Percentiles rank a stretch among this genome's conserved stretches.
Evolutionary conservation across 1,139 yeast genomes (phyloP).

Genomic region (Taphrina communis): DNA sequence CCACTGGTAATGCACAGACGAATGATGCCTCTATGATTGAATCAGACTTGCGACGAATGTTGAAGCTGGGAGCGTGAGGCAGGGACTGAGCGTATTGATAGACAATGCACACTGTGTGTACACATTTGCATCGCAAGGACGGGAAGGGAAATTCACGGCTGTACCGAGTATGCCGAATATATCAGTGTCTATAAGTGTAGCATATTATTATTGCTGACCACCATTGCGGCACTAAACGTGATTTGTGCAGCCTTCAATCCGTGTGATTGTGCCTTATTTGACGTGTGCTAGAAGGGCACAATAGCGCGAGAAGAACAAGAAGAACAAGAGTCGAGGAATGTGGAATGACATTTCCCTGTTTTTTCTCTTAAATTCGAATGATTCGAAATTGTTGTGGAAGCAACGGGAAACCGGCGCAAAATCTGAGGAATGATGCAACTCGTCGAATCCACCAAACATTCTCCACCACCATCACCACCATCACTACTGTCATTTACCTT

Average conservation of each 20-base stretch:
- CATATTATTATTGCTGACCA: background rate
- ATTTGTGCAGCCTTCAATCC: too few species aligned
- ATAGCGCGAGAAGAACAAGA: background rate
- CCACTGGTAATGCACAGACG: background rate
- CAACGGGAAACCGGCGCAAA: constrained; percentile 6
- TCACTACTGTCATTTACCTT: too few species aligned
- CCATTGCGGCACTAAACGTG: background rate
- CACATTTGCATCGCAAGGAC: too few species aligned
- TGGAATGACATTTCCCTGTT: background rate
- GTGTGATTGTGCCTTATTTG: background rate
- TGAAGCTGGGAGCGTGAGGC: constrained; percentile 17
- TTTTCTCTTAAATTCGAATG: background rate
- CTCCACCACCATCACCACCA: background rate
- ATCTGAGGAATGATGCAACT: background rate
- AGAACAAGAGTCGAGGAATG: background rate
- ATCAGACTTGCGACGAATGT: constrained; percentile 18
- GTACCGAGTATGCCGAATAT: background rate
- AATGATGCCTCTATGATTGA: constrained; percentile 16
- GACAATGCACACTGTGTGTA: too few species aligned
- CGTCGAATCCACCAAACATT: background rate
- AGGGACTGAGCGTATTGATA: background rate
- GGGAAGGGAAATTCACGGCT: background rate
- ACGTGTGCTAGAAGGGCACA: background rate
- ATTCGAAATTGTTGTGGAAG: background rate
- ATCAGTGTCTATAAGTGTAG: constrained; percentile 2